These are phyloP conservation scores for Arthrobotrys entomopaga DNA, from an alignment of 2,329 filamentous ascomycete genomes.

Conservation along the genomic window DNA sequence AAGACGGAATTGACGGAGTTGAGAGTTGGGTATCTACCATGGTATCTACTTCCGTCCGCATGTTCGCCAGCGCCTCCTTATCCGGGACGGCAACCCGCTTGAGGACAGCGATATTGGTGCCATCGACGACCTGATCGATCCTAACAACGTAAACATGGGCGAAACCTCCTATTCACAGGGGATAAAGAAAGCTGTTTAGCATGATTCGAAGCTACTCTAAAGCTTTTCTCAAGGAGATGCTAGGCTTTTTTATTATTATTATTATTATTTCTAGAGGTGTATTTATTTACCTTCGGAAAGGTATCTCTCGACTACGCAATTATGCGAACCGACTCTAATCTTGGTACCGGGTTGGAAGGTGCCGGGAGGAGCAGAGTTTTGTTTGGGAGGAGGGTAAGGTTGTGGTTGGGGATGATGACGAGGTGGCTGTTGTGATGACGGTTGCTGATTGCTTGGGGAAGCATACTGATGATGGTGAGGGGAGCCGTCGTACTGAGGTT, in stretches of 20 bases:
- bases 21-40: constrained; percentile 68
- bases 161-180: constrained; percentile 74
- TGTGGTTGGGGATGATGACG: constrained; percentile 55
- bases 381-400: constrained; percentile 56
- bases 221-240: background rate
- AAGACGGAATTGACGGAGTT: background rate
- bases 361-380: constrained; percentile 69
- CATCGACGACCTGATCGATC: constrained; percentile 78
- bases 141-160: constrained; percentile 98
- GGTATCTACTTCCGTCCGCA: constrained; percentile 98
- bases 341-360: constrained; percentile 95
- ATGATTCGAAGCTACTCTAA: background rate
- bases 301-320: constrained; percentile 95
- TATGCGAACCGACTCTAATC: constrained; percentile 92
- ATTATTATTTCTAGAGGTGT: background rate
- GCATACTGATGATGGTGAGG: constrained; percentile 22
- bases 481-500: constrained; percentile 37
- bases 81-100: constrained; percentile 97
- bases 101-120: constrained; percentile 82
- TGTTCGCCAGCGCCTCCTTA: constrained; percentile 90
- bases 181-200: constrained; percentile 24
- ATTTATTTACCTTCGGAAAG: constrained; percentile 77
- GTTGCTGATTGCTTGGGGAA: constrained; percentile 33
- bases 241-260: background rate
- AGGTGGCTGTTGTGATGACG: constrained; percentile 32